Conservation (phyloP, 305 asterid genomes). For the Euphrasia arctica region DNA sequence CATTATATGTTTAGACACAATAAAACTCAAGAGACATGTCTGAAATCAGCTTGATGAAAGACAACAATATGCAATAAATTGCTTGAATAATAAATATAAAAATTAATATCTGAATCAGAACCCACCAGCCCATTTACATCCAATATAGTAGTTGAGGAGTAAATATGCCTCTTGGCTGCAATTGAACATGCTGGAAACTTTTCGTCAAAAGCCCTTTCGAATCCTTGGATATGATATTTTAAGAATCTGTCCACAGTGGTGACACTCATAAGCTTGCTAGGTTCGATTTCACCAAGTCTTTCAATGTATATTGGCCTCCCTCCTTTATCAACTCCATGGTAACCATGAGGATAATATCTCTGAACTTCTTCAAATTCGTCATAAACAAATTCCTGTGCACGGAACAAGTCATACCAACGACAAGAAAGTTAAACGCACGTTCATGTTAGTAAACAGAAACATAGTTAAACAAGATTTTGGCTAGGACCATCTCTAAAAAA, state of each 20-base stretch:
- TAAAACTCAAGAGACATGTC: not conserved
- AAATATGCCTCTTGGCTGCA: conserved; percentile 83
- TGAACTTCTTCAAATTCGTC: conserved; percentile 81
- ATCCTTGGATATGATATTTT: conserved; percentile 88
- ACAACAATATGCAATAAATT: conserved; percentile 3
- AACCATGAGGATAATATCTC: conserved; percentile 85
- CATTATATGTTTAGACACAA: conserved; percentile 29
- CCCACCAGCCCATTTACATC: conserved; percentile 95
- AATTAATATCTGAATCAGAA: conserved; percentile 22
- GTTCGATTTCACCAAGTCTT: conserved; percentile 87
- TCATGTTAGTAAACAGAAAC: conserved; percentile 7
- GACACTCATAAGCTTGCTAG: conserved; percentile 76
- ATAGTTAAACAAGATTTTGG: not conserved
- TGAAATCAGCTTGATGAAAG: not conserved
- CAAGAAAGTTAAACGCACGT: conserved; percentile 16
- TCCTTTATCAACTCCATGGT: conserved; percentile 93
- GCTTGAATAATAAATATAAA: conserved; percentile 19
- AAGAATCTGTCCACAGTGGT: conserved; percentile 89
- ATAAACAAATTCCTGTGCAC: conserved; percentile 71
- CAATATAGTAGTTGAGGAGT: conserved; percentile 78
- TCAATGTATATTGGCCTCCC: conserved; percentile 90
- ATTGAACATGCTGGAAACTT: conserved; percentile 97
- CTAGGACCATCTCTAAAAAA: not conserved
- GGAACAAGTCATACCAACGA: conserved; percentile 18
- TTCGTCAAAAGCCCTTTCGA: conserved; percentile 68